These are phyloP conservation scores for Aspergillus baeticus DNA, from an alignment of 495 filamentous ascomycete species.

Conservation along the genomic window DNA sequence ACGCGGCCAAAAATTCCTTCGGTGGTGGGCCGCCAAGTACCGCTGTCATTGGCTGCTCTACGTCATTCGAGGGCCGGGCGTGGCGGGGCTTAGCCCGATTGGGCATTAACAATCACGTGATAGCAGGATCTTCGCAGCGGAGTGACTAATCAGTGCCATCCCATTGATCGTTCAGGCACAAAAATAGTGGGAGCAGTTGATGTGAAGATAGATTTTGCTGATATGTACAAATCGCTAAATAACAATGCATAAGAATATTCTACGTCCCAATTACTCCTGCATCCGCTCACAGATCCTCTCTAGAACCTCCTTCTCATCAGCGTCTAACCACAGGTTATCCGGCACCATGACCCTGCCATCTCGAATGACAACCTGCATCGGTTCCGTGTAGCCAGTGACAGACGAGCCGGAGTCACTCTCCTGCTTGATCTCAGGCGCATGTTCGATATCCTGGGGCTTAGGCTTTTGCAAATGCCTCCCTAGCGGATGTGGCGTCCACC, in stretches of 20 bases:
- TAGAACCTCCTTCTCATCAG: conserved; percentile 31
- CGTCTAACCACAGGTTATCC: conserved; percentile 34
- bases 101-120: conserved; percentile 26
- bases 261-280: conserved; percentile 4
- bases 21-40: conserved; percentile 25
- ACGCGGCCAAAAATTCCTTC: conserved; percentile 29
- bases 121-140: conserved; percentile 13
- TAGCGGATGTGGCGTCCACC: conserved; percentile 53
- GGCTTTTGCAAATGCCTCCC: neutral
- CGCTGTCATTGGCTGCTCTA: conserved; percentile 33
- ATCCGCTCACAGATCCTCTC: conserved; percentile 35
- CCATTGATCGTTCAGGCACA: neutral
- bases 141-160: conserved; percentile 10
- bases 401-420: conserved; percentile 20
- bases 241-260: too few species aligned
- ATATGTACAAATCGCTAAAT: conserved; percentile 7
- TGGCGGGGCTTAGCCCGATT: conserved; percentile 26
- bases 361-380: conserved; percentile 32
- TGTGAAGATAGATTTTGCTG: neutral
- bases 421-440: conserved; percentile 15
- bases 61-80: conserved; percentile 28
- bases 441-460: conserved; percentile 25
- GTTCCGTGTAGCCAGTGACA: conserved; percentile 27
- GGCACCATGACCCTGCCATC: conserved; percentile 31
- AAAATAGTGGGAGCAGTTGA: too few species aligned